Conservation (phyloP, 2,329 filamentous ascomycete species). For the Fusarium heterosporum region DNA sequence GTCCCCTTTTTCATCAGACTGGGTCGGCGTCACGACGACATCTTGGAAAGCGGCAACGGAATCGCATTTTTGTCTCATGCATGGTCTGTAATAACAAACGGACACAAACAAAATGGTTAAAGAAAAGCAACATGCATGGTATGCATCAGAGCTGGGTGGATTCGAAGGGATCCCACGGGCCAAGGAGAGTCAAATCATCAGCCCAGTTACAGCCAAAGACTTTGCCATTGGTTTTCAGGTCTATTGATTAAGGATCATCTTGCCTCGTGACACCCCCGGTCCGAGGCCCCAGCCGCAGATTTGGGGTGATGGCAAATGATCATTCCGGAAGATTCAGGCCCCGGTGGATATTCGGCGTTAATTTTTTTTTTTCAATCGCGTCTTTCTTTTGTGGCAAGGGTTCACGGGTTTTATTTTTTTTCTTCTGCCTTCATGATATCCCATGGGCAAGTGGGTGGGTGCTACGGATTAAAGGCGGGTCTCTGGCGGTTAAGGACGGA, state of each 20-base stretch:
- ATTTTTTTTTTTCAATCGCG: conserved; percentile 28
- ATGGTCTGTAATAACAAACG: conserved; percentile 26
- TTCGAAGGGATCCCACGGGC: conserved; percentile 10
- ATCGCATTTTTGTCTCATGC: conserved; percentile 26
- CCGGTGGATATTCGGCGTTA: conserved; percentile 44
- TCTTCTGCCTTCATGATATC: conserved; percentile 44
- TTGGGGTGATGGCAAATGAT: conserved; percentile 30
- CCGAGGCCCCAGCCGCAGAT: conserved; percentile 15
- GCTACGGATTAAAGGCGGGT: conserved; percentile 38
- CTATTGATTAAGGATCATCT: conserved; percentile 25
- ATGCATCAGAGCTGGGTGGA: conserved; percentile 21
- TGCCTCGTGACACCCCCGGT: conserved; percentile 36
- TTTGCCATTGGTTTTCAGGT: conserved; percentile 26
- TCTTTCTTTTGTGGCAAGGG: conserved; percentile 42
- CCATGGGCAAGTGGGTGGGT: conserved; percentile 44
- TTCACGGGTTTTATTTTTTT: conserved; percentile 29
- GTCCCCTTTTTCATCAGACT: conserved; percentile 7
- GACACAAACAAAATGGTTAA: conserved; percentile 34
- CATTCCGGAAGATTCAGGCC: conserved; percentile 25
- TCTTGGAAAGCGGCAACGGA: conserved; percentile 36
- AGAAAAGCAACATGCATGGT: conserved; percentile 42
- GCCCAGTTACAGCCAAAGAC: conserved; percentile 10
- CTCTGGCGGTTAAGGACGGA: conserved; percentile 41
- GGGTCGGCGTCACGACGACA: conserved; percentile 5
- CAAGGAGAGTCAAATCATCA: conserved; percentile 17